These are phyloP conservation scores for Leavenworthia alabamica DNA, from an alignment of 345 rosid species.

Conservation along the genomic window DNA sequence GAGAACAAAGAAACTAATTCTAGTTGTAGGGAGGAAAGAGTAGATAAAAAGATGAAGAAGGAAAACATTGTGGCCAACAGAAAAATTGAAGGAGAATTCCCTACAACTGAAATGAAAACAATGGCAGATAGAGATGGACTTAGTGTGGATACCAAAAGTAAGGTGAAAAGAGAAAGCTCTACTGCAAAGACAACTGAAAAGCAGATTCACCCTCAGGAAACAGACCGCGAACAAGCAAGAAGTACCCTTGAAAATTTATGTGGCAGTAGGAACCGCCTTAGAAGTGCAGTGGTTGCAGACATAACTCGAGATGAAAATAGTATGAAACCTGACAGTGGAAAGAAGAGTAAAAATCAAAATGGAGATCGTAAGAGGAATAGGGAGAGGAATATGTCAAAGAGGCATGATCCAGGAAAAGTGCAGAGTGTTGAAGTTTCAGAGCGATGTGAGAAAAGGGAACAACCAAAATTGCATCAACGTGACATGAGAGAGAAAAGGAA, in stretches of 20 bases:
- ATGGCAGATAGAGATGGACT: slow-evolving; percentile 15
- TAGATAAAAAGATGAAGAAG: slow-evolving; percentile 16
- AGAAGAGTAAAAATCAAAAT: slow-evolving; percentile 44
- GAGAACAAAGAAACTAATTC: slow-evolving; percentile 22
- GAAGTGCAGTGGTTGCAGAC: slow-evolving; percentile 40
- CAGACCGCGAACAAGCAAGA: slow-evolving; percentile 26
- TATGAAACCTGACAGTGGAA: slow-evolving; percentile 40
- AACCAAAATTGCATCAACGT: slow-evolving; percentile 41
- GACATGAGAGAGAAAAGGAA: slow-evolving; percentile 50
- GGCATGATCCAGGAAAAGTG: slow-evolving; percentile 43
- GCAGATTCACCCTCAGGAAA: slow-evolving; percentile 33
- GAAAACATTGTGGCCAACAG: slow-evolving; percentile 14
- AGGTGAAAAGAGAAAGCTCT: slow-evolving; percentile 3
- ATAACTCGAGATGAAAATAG: slow-evolving; percentile 34
- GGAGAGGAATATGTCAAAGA: slow-evolving; percentile 35
- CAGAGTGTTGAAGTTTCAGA: slow-evolving; percentile 41
- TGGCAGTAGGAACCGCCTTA: slow-evolving; percentile 39
- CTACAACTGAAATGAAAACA: slow-evolving; percentile 6
- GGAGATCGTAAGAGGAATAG: slow-evolving; percentile 39
- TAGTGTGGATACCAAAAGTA: slow-evolving; percentile 11
- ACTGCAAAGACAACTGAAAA: slow-evolving; percentile 25
- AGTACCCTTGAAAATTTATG: slow-evolving; percentile 34
- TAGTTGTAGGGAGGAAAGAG: slow-evolving; percentile 20
- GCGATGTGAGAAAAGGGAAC: slow-evolving; percentile 47
- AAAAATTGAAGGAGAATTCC: slow-evolving; percentile 13